Evolutionary conservation across 257 asterid species (phyloP).

Genomic region (Leptodermis oblonga): DNA sequence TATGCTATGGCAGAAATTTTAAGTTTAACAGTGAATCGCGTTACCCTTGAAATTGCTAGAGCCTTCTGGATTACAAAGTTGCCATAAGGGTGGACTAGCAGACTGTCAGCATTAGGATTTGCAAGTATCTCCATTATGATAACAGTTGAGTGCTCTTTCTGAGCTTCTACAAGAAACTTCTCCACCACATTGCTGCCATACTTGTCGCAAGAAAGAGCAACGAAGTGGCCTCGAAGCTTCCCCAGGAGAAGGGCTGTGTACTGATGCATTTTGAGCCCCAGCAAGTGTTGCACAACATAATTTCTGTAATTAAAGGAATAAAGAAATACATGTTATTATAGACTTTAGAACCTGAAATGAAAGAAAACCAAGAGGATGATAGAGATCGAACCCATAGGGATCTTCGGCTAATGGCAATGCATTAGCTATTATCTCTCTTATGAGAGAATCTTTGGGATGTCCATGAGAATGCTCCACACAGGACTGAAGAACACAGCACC

Average conservation of each 20-base stretch:
- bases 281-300: constrained; percentile 76
- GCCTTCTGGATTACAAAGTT: constrained; percentile 79
- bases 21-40: background rate
- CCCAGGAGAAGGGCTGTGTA: constrained; percentile 34
- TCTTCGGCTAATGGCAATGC: constrained; percentile 52
- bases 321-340: background rate
- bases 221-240: constrained; percentile 44
- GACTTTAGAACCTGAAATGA: background rate
- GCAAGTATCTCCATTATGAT: constrained; percentile 47
- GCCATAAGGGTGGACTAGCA: constrained; percentile 62
- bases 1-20: background rate
- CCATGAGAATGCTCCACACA: constrained; percentile 54
- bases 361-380: constrained; percentile 9
- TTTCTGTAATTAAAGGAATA: constrained; percentile 36
- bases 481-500: constrained; percentile 72
- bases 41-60: constrained; percentile 45
- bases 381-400: constrained; percentile 60
- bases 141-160: constrained; percentile 24
- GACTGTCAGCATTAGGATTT: constrained; percentile 37
- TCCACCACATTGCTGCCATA: constrained; percentile 82
- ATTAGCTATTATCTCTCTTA: constrained; percentile 41
- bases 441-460: constrained; percentile 39
- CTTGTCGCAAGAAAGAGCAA: constrained; percentile 55
- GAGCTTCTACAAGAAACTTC: constrained; percentile 34
- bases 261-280: constrained; percentile 42